Evolutionary conservation across 192 early-diverging fungal genomes (phyloP).

Genomic region (Coemansia sp.): DNA sequence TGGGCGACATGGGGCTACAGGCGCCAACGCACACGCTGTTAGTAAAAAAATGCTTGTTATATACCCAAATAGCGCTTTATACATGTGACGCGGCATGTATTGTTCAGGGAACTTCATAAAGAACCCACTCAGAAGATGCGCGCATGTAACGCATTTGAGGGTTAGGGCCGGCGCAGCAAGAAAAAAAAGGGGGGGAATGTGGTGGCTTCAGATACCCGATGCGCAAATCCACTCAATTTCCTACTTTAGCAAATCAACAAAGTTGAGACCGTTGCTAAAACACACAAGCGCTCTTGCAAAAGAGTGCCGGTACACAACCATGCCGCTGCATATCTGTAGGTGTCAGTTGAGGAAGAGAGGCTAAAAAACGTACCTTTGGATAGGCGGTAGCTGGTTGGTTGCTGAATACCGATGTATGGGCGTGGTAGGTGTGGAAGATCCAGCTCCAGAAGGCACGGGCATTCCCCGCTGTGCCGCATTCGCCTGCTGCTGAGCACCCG

Average conservation of each 20-base stretch:
- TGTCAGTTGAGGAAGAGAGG: background rate
- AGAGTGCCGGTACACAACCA: background rate
- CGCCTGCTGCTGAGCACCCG: conserved; percentile 8
- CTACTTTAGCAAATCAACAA: background rate
- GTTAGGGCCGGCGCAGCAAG: conserved; percentile 12
- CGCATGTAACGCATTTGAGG: conserved; percentile 1
- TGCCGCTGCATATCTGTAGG: no score
- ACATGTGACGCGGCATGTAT: no score
- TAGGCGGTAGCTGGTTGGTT: conserved; percentile 44
- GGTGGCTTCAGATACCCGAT: conserved; percentile 10
- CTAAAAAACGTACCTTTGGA: conserved; percentile 49
- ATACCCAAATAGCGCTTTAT: no score
- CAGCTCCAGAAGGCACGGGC: background rate
- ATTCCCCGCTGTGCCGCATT: conserved; percentile 25
- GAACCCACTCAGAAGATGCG: conserved; percentile 1
- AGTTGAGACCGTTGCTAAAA: background rate
- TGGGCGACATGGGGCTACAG: conserved; percentile 49
- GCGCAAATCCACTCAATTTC: background rate
- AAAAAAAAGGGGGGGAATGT: background rate
- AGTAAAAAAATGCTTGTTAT: no score
- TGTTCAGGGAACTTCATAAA: no score
- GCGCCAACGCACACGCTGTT: background rate
- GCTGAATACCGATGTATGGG: conserved; percentile 22
- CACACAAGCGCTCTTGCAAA: no score
- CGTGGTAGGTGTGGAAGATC: conserved; percentile 11